Evolutionary conservation across 1,139 yeast species (phyloP).

Genomic region (Hemisphaericaspora xylanilytica): DNA sequence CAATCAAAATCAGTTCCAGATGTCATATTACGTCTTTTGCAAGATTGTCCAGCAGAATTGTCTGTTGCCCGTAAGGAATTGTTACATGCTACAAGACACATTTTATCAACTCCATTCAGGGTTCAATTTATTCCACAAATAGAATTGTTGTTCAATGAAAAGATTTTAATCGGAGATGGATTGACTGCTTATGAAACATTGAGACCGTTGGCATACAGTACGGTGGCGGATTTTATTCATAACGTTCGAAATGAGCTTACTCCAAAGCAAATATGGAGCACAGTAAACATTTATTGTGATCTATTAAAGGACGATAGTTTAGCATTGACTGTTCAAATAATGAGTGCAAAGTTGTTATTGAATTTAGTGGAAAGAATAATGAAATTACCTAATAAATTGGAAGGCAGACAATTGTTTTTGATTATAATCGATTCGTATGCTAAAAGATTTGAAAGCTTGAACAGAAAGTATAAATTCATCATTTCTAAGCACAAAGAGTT

Average conservation of each 20-base stretch:
- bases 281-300: slow-evolving; percentile 79
- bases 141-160: slow-evolving; percentile 80
- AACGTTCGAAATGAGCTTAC: slow-evolving; percentile 84
- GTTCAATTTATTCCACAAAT: slow-evolving; percentile 81
- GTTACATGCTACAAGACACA: slow-evolving; percentile 91
- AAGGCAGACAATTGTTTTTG: slow-evolving; percentile 81
- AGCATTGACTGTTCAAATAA: slow-evolving; percentile 89
- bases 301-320: slow-evolving; percentile 79
- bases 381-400: slow-evolving; percentile 77
- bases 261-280: slow-evolving; percentile 82
- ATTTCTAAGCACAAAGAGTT: slow-evolving; percentile 60
- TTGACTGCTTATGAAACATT: slow-evolving; percentile 87
- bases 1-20: slow-evolving; percentile 79
- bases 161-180: slow-evolving; percentile 88
- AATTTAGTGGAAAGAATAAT: slow-evolving; percentile 87
- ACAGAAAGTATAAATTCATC: slow-evolving; percentile 67
- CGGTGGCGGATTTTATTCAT: slow-evolving; percentile 94
- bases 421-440: slow-evolving; percentile 86
- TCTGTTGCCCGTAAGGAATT: slow-evolving; percentile 91
- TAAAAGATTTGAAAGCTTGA: slow-evolving; percentile 73
- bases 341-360: slow-evolving; percentile 89
- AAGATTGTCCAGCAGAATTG: slow-evolving; percentile 96
- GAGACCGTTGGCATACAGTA: slow-evolving; percentile 87
- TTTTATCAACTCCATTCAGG: slow-evolving; percentile 84
- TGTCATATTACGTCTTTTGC: slow-evolving; percentile 76